Percentiles rank a stretch among this genome's conserved stretches.
Conservation (phyloP, 75 land plant genomes). For the Azolla pinnata region DNA sequence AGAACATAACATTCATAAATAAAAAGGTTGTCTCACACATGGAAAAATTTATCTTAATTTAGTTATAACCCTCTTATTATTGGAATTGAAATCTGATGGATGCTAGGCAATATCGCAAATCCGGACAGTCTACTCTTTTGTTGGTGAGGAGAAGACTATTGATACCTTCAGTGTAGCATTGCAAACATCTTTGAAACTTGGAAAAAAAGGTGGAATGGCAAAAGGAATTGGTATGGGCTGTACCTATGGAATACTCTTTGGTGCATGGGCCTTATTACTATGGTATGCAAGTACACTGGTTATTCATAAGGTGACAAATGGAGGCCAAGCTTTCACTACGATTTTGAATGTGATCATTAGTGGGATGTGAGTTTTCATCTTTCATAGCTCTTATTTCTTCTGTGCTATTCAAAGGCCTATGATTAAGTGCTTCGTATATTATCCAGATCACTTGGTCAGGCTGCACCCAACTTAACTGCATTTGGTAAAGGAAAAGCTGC, state of each 20-base stretch:
- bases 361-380: constrained; percentile 45
- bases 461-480: constrained; percentile 49
- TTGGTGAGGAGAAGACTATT: constrained; percentile 30
- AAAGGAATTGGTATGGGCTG: constrained; percentile 62
- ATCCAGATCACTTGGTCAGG: constrained; percentile 63
- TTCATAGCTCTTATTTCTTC: background rate
- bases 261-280: constrained; percentile 58
- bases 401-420: constrained; percentile 14
- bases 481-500: constrained; percentile 56
- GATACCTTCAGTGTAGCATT: constrained; percentile 34
- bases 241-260: constrained; percentile 34
- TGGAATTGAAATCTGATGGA: too few relatives aligned
- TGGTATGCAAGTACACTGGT: constrained; percentile 68
- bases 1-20: too few relatives aligned
- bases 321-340: constrained; percentile 67
- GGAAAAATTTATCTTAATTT: too few relatives aligned
- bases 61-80: too few relatives aligned
- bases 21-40: too few relatives aligned
- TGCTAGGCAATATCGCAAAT: constrained; percentile 32
- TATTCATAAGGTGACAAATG: constrained; percentile 39
- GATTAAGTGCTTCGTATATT: constrained; percentile 2
- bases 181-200: constrained; percentile 30
- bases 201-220: constrained; percentile 37
- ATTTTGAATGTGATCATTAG: constrained; percentile 53
- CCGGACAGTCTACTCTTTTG: constrained; percentile 47